Percentiles rank a stretch among this genome's conserved stretches.
Conservation (phyloP, 2,329 filamentous ascomycete genomes). For the Chaetomium sp. region DNA sequence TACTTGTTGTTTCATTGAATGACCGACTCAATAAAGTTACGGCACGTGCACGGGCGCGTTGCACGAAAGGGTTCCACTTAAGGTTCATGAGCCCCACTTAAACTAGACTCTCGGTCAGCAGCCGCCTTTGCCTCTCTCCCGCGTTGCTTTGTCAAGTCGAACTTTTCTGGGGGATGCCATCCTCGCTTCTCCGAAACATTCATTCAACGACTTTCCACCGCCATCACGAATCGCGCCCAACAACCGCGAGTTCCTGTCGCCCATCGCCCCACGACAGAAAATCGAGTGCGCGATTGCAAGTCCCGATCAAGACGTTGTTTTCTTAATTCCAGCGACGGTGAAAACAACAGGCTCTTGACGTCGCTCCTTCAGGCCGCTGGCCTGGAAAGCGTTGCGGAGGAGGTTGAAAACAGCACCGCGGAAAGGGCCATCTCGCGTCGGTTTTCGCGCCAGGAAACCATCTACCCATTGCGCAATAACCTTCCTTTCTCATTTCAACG, state of each 20-base stretch:
- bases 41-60: too few relatives aligned
- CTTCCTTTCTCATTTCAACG: conserved; percentile 5
- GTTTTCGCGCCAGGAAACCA: conserved; percentile 15
- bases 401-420: conserved; percentile 17
- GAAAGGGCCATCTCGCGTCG: conserved; percentile 11
- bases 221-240: conserved; percentile 48
- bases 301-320: conserved; percentile 30
- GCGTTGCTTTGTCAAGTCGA: conserved; percentile 20
- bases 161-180: conserved; percentile 23
- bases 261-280: conserved; percentile 29
- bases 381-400: conserved; percentile 30
- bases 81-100: neutral
- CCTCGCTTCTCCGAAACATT: conserved; percentile 22
- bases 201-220: conserved; percentile 35
- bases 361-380: conserved; percentile 35
- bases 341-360: conserved; percentile 29
- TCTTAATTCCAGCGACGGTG: conserved; percentile 39
- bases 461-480: conserved; percentile 2
- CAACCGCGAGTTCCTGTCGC: conserved; percentile 36
- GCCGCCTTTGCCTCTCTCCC: conserved; percentile 14
- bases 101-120: conserved; percentile 8
- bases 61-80: too few relatives aligned
- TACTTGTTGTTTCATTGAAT: too few relatives aligned
- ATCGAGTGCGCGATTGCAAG: conserved; percentile 33
- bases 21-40: too few relatives aligned